Conservation (phyloP, 345 rosid species). For the Eucalyptus grandis region DNA sequence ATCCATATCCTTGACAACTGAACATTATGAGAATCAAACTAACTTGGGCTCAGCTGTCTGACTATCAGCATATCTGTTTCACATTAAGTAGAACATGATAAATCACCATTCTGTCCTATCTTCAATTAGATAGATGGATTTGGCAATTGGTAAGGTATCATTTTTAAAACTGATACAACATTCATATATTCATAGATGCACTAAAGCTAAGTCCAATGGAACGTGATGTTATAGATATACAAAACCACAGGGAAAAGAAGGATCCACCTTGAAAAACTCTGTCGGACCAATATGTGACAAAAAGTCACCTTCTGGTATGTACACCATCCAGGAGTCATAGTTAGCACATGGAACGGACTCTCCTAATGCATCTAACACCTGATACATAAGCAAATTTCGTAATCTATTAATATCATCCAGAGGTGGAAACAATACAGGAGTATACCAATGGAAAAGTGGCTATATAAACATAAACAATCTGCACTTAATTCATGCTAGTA, state of each 20-base stretch:
- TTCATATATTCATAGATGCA: neutral
- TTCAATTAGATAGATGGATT: neutral
- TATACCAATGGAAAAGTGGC: neutral
- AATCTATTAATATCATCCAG: neutral
- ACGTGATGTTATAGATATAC: neutral
- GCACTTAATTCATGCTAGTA: neutral
- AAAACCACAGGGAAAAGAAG: neutral
- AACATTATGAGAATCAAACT: neutral
- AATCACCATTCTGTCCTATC: neutral
- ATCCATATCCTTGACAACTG: neutral
- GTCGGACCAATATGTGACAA: slow-evolving; percentile 88
- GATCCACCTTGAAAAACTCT: slow-evolving; percentile 73
- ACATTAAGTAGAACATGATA: neutral
- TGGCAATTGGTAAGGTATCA: too few relatives aligned
- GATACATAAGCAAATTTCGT: neutral
- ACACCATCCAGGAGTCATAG: slow-evolving; percentile 98
- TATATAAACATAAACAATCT: neutral
- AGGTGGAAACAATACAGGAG: neutral
- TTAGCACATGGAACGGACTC: slow-evolving; percentile 75
- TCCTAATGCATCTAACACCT: slow-evolving; percentile 88
- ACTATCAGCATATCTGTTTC: neutral
- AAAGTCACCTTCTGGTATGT: slow-evolving; percentile 88
- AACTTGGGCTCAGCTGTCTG: neutral
- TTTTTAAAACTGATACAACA: neutral
- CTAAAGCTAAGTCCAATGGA: neutral